These are phyloP conservation scores for Botryosphaeria dothidea DNA, from an alignment of 2,329 filamentous ascomycete genomes.

Conservation along the genomic window DNA sequence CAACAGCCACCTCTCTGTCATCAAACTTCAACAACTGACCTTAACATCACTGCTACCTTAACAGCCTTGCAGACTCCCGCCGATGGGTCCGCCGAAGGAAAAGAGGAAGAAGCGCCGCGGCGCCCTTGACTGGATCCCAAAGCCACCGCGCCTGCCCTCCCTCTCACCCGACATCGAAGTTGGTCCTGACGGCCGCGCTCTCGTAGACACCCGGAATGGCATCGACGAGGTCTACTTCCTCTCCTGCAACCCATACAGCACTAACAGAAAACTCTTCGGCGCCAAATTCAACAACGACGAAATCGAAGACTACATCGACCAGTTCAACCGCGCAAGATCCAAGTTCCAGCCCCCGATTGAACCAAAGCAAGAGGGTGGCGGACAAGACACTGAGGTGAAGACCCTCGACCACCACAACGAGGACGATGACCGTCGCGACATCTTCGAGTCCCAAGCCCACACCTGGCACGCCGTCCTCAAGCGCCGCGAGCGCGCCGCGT, in stretches of 20 bases:
- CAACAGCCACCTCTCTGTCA: too few species aligned
- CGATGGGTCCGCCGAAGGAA: background rate
- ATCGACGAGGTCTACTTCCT: background rate
- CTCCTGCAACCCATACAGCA: background rate
- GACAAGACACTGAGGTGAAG: background rate
- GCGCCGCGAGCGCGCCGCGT: background rate
- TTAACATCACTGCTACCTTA: background rate
- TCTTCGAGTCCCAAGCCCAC: background rate
- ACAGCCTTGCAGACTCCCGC: too few species aligned
- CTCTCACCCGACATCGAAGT: constrained; percentile 1
- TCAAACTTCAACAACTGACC: background rate
- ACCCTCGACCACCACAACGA: background rate
- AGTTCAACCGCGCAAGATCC: background rate
- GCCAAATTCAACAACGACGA: background rate
- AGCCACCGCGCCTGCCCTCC: background rate
- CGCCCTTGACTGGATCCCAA: background rate
- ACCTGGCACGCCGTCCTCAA: constrained; percentile 2
- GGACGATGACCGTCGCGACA: background rate
- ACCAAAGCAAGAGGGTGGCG: background rate
- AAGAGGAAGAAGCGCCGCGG: background rate
- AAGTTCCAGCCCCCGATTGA: background rate
- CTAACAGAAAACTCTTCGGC: background rate
- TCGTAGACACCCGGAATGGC: background rate
- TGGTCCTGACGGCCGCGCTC: background rate
- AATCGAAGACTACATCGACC: background rate